Percentiles rank a stretch among this genome's conserved stretches.
These are phyloP conservation scores for Drechslerella coelobrocha DNA, from an alignment of 2,329 filamentous ascomycete species.

Conservation along the genomic window DNA sequence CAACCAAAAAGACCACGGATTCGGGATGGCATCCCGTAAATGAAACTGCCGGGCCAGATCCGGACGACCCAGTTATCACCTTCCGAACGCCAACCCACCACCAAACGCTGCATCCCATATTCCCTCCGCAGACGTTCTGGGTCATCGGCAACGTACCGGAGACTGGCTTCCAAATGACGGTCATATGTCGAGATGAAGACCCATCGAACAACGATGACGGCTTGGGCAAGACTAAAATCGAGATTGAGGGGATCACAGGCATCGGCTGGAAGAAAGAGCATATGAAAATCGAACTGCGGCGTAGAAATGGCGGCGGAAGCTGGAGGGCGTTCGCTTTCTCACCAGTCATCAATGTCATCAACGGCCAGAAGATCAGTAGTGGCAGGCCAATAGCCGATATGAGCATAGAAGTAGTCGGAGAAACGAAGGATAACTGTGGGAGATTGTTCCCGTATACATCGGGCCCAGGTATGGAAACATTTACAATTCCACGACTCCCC, in stretches of 20 bases:
- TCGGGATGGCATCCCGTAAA: slow-evolving; percentile 41
- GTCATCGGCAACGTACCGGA: slow-evolving; percentile 41
- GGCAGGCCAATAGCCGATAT: slow-evolving; percentile 40
- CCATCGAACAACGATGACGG: slow-evolving; percentile 45
- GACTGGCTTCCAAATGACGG: slow-evolving; percentile 38
- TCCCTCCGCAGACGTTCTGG: slow-evolving; percentile 48
- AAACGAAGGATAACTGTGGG: slow-evolving; percentile 41
- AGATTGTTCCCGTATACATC: slow-evolving; percentile 38
- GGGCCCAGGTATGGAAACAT: slow-evolving; percentile 23
- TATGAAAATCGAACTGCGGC: slow-evolving; percentile 44
- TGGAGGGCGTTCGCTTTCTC: slow-evolving; percentile 47
- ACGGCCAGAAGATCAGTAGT: slow-evolving; percentile 47
- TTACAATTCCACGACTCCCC: neutral
- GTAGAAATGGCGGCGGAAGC: slow-evolving; percentile 41
- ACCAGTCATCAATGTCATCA: slow-evolving; percentile 39
- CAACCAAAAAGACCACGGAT: slow-evolving; percentile 28
- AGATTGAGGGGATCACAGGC: slow-evolving; percentile 33
- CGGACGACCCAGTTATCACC: slow-evolving; percentile 45
- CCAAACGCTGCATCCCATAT: slow-evolving; percentile 39
- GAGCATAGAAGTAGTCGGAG: slow-evolving; percentile 43
- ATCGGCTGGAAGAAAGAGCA: slow-evolving; percentile 46
- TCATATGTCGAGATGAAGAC: slow-evolving; percentile 45
- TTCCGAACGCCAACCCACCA: slow-evolving; percentile 48
- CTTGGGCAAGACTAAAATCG: slow-evolving; percentile 40
- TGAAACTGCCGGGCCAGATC: slow-evolving; percentile 33